Evolutionary conservation across 2,329 filamentous ascomycete species (phyloP).

Genomic region (Fusarium sp.): DNA sequence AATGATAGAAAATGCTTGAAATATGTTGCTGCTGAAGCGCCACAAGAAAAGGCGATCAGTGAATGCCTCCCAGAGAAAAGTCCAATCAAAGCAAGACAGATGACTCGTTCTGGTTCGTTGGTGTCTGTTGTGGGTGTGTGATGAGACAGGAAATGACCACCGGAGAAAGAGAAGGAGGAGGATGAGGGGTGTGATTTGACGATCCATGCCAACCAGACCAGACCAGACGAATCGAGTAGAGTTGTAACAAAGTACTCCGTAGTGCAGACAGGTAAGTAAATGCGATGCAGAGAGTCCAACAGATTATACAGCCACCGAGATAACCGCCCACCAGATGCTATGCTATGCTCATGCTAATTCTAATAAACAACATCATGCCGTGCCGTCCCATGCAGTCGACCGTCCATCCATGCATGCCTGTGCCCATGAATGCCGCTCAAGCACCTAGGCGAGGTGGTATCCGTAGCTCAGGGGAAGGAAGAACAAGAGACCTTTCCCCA

Average conservation of each 20-base stretch:
- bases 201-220: neutral
- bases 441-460: neutral
- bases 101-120: neutral
- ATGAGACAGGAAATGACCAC: conserved; percentile 14
- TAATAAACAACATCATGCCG: conserved; percentile 21
- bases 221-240: neutral
- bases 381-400: neutral
- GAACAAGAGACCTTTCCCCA: conserved; percentile 9
- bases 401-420: conserved; percentile 5
- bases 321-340: conserved; percentile 34
- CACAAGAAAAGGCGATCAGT: neutral
- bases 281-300: neutral
- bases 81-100: neutral
- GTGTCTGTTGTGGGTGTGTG: conserved; percentile 4
- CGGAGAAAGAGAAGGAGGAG: neutral
- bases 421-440: conserved; percentile 21
- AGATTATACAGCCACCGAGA: conserved; percentile 31
- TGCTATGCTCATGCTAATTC: conserved; percentile 30
- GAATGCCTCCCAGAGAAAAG: neutral
- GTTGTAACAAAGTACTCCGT: neutral
- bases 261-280: neutral
- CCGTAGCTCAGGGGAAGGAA: conserved; percentile 7
- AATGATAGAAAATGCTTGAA: conserved; percentile 10
- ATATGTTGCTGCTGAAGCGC: neutral
- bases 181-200: conserved; percentile 15